Conservation (phyloP, 176 grass and related monocot species). For the Thalia dealbata region DNA sequence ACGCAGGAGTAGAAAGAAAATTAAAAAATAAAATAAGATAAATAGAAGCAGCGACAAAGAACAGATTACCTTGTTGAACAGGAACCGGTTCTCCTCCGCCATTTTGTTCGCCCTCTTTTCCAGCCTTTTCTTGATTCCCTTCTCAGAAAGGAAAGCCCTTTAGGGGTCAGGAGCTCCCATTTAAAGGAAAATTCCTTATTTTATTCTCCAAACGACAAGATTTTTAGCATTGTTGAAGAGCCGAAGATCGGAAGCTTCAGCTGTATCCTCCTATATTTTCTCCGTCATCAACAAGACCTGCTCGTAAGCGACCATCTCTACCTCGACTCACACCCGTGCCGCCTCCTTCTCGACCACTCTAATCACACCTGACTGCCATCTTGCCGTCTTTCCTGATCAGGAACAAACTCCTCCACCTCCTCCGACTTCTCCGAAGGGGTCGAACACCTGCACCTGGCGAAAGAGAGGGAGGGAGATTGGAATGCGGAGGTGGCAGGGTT, state of each 20-base stretch:
- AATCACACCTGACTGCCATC: neutral
- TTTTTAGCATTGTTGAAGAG: neutral
- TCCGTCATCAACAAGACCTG: neutral
- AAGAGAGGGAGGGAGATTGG: neutral
- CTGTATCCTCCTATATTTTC: neutral
- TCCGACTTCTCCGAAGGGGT: neutral
- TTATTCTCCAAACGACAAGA: neutral
- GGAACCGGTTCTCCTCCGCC: slow-evolving; percentile 14
- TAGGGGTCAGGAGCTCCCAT: neutral
- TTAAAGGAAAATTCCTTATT: neutral
- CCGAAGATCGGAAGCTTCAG: neutral
- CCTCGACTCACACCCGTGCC: neutral
- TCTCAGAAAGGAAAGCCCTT: neutral
- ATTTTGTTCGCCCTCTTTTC: neutral
- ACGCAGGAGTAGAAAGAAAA: neutral
- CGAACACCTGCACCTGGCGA: neutral
- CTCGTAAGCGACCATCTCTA: slow-evolving; percentile 11
- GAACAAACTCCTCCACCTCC: neutral
- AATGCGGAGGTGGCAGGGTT: neutral
- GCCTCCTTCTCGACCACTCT: neutral
- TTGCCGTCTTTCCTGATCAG: neutral
- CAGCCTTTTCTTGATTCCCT: neutral
- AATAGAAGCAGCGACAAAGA: neutral
- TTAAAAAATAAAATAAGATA: no score
- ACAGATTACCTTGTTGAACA: slow-evolving; percentile 18